These are phyloP conservation scores for Metarhizium sp. DNA, from an alignment of 2,329 filamentous ascomycete species.

Conservation along the genomic window DNA sequence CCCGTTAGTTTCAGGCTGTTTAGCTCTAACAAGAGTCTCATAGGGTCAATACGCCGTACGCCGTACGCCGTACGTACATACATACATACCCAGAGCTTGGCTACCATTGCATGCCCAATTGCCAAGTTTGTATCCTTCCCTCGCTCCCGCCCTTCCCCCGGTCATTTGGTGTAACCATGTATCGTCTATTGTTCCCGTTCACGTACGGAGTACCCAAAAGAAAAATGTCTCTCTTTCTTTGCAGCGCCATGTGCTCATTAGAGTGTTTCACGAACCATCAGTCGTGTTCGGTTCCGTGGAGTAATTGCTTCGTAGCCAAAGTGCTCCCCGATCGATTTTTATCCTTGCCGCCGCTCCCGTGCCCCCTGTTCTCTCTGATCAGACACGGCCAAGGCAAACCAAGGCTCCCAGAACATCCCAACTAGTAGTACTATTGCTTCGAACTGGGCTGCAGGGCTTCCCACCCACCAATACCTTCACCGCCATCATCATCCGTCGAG, in stretches of 20 bases:
- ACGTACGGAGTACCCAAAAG: background rate
- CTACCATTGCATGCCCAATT: too few species aligned
- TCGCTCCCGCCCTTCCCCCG: too few species aligned
- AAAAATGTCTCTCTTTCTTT: background rate
- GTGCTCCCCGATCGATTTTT: background rate
- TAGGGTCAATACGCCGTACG: background rate
- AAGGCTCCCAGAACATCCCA: background rate
- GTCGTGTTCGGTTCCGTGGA: background rate
- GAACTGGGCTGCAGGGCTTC: conserved; percentile 43
- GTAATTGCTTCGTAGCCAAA: background rate
- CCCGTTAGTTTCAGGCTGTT: background rate
- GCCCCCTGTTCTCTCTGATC: background rate
- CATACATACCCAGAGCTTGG: background rate
- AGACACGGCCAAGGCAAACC: background rate
- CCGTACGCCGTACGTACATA: too few species aligned
- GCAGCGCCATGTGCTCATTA: background rate
- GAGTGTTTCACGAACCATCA: background rate
- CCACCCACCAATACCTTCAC: conserved; percentile 42
- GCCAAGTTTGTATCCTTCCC: background rate
- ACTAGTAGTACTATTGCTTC: conserved; percentile 8
- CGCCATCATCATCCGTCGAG: conserved; percentile 32
- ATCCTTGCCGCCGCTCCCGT: background rate
- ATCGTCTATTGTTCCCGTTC: background rate
- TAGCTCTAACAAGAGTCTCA: background rate
- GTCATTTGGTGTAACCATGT: background rate